Conservation (phyloP, 805 yeast species). For the Teunomyces kruisii region DNA sequence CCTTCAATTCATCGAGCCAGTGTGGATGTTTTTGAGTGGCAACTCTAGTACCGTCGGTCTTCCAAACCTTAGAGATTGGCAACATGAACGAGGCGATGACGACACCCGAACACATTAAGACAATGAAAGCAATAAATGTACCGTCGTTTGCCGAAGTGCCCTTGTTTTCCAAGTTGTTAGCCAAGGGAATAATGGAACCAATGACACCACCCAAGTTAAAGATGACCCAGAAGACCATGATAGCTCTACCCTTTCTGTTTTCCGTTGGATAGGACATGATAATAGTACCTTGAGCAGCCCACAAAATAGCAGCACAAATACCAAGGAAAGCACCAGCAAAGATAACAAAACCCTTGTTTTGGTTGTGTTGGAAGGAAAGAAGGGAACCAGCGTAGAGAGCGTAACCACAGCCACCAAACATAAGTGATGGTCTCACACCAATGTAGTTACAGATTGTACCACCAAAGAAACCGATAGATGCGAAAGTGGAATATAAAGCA, state of each 20-base stretch:
- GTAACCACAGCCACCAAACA: slow-evolving; percentile 57
- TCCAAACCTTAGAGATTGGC: slow-evolving; percentile 50
- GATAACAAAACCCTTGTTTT: slow-evolving; percentile 51
- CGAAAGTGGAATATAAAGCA: slow-evolving; percentile 55
- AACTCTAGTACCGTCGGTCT: slow-evolving; percentile 51
- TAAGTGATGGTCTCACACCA: slow-evolving; percentile 45
- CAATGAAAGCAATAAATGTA: slow-evolving; percentile 54
- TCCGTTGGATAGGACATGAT: slow-evolving; percentile 59
- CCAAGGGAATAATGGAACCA: slow-evolving; percentile 57
- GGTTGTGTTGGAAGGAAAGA: slow-evolving; percentile 45
- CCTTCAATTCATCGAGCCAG: slow-evolving; percentile 45
- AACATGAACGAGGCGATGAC: slow-evolving; percentile 45
- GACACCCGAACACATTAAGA: slow-evolving; percentile 49
- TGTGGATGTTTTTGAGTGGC: slow-evolving; percentile 44
- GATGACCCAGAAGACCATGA: slow-evolving; percentile 59
- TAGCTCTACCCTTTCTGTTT: slow-evolving; percentile 48
- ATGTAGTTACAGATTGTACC: slow-evolving; percentile 54
- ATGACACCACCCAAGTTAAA: slow-evolving; percentile 63
- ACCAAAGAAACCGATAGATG: slow-evolving; percentile 56
- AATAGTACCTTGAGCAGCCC: slow-evolving; percentile 62
- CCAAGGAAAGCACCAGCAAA: slow-evolving; percentile 61
- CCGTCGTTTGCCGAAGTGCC: slow-evolving; percentile 42
- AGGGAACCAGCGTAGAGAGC: slow-evolving; percentile 53
- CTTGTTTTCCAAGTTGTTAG: slow-evolving; percentile 44
- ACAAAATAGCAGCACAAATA: slow-evolving; percentile 51